Percentiles rank a stretch among this genome's conserved stretches.
These are phyloP conservation scores for Scytalidium lignicola DNA, from an alignment of 2,329 filamentous ascomycete species.

Conservation along the genomic window DNA sequence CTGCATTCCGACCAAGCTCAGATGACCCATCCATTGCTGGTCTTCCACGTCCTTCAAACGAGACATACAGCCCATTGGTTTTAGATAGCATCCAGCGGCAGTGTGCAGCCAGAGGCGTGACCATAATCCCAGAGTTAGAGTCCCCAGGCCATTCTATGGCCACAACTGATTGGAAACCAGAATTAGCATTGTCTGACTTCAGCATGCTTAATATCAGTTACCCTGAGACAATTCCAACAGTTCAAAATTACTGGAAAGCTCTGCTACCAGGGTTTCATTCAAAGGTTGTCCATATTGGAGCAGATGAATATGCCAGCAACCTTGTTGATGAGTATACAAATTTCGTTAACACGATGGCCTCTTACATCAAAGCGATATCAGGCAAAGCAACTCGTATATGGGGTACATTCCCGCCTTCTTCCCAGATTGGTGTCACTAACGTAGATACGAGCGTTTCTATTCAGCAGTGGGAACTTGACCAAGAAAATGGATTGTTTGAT, in stretches of 20 bases:
- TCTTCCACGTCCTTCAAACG: slow-evolving; percentile 43
- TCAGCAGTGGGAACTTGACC: slow-evolving; percentile 49
- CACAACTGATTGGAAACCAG: slow-evolving; percentile 52
- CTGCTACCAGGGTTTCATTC: slow-evolving; percentile 49
- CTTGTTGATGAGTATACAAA: slow-evolving; percentile 41
- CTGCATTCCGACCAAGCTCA: slow-evolving; percentile 48
- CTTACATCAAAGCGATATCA: slow-evolving; percentile 32
- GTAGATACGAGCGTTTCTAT: slow-evolving; percentile 39
- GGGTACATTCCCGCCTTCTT: slow-evolving; percentile 45
- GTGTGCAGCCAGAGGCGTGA: slow-evolving; percentile 49
- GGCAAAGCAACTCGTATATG: slow-evolving; percentile 45
- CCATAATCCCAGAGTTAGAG: slow-evolving; percentile 53
- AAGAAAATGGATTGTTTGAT: slow-evolving; percentile 36
- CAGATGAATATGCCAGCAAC: slow-evolving; percentile 45
- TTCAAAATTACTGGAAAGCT: slow-evolving; percentile 45
- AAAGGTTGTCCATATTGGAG: slow-evolving; percentile 49
- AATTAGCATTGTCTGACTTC: slow-evolving; percentile 41
- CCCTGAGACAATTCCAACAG: slow-evolving; percentile 44
- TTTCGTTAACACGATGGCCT: slow-evolving; percentile 45
- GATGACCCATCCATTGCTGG: slow-evolving; percentile 40
- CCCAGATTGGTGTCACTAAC: slow-evolving; percentile 26
- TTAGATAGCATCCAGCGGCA: slow-evolving; percentile 46
- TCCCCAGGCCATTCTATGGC: slow-evolving; percentile 49
- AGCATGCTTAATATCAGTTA: slow-evolving; percentile 49
- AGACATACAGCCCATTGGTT: slow-evolving; percentile 44